Evolutionary conservation across 2,329 filamentous ascomycete species (phyloP), one percentile per base, ranked within the genome.

Genomic region (Penicillium sp.): DNA sequence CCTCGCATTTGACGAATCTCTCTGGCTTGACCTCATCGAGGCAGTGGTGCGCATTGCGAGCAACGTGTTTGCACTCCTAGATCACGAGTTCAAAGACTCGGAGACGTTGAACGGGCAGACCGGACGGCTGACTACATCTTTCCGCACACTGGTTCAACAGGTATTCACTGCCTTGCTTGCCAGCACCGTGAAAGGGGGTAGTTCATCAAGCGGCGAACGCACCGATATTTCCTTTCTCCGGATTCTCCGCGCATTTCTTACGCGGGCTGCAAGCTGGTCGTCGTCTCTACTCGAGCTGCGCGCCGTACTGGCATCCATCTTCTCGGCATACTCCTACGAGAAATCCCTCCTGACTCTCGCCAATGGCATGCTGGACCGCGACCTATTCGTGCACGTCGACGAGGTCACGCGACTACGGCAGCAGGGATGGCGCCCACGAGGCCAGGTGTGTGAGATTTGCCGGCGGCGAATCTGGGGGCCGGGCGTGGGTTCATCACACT

Each of bases 241-340:
- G 46, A 87, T 98, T 55, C 77, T 98, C 11, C 84, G 89, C 40
- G 86, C 87, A 5, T 98, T 98, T 66, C 80, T 98, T 24, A 82
- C 86, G 0, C 82, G 88, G 37, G 91, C 90, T 0, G 86, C 89
- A 0, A 78, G 81, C 20, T 83, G 85, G 14, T 94, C 89, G 0
- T 90, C 93, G 0, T 94, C 87, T 10, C 76, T 98, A 1, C 85
- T 88, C 1, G 89, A 97, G 63, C 77, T 98, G 3, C 85, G 93
- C 36, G 80, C 81, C 6, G 90, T 97, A 0, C 78, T 98, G 1
- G 76, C 82, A 1, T 93, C 90, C 10, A 91, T 98, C 45, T 97
- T 98, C 70, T 84, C 91, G 0, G 91, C 93, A 0, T 98, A 98
- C 65, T 85, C 89, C 0, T 96, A 97, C 64, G 93, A 98, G 67